Conservation (phyloP, 2,329 filamentous ascomycete genomes). For the Endoconidiophora laricicola region DNA sequence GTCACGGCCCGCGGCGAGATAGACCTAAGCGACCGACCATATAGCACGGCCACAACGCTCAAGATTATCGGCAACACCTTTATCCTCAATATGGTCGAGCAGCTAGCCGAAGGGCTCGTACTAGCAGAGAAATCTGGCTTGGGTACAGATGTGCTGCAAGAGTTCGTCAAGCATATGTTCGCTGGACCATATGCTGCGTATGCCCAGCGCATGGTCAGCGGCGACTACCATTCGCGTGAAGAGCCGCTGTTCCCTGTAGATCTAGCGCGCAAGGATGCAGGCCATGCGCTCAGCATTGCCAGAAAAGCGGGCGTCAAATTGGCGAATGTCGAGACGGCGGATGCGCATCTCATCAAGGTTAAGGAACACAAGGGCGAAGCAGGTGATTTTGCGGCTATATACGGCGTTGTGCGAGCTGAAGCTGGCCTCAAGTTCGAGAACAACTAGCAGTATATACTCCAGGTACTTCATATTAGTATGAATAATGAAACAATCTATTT, state of each 20-base stretch:
- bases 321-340: conserved; percentile 47
- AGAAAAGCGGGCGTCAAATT: conserved; percentile 43
- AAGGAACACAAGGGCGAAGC: conserved; percentile 49
- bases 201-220: conserved; percentile 53
- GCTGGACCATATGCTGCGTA: conserved; percentile 63
- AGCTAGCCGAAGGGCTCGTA: conserved; percentile 61
- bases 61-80: conserved; percentile 83
- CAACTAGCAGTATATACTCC: neutral
- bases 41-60: conserved; percentile 50
- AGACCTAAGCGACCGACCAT: conserved; percentile 52
- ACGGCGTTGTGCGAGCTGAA: conserved; percentile 62
- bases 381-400: conserved; percentile 70
- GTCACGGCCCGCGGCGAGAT: conserved; percentile 55
- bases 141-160: conserved; percentile 50
- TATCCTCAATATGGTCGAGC: conserved; percentile 65
- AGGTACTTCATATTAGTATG: neutral
- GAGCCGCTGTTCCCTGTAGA: conserved; percentile 74
- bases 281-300: conserved; percentile 56
- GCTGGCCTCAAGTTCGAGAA: conserved; percentile 62
- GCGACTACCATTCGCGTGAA: conserved; percentile 60
- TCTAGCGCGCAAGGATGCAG: conserved; percentile 65
- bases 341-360: conserved; percentile 51
- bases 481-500: neutral
- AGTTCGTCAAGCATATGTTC: conserved; percentile 57
- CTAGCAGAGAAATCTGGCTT: conserved; percentile 68